Conservation (phyloP, 2,329 filamentous ascomycete species). For the Xylariomycetidae sp. region DNA sequence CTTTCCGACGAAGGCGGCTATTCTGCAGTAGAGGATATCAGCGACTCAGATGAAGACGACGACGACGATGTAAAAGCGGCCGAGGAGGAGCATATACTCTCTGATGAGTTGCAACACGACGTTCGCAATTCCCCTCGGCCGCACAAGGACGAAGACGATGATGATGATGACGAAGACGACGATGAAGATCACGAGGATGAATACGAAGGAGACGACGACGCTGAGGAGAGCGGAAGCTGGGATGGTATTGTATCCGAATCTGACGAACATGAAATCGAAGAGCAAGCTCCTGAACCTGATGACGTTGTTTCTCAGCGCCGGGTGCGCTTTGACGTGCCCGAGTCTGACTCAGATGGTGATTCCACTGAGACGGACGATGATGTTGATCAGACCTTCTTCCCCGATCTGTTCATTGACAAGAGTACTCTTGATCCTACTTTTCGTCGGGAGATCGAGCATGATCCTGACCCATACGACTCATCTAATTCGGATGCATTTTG, state of each 20-base stretch:
- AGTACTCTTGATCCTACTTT: slow-evolving; percentile 68
- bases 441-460: slow-evolving; percentile 68
- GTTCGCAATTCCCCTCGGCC: slow-evolving; percentile 48
- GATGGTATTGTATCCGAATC: slow-evolving; percentile 47
- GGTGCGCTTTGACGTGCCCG: slow-evolving; percentile 68
- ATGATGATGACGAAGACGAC: slow-evolving; percentile 36
- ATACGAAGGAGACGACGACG: slow-evolving; percentile 31
- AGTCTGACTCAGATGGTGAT: slow-evolving; percentile 63
- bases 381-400: slow-evolving; percentile 59
- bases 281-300: slow-evolving; percentile 26
- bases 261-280: slow-evolving; percentile 37
- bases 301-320: slow-evolving; percentile 46
- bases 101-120: slow-evolving; percentile 34
- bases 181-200: slow-evolving; percentile 34
- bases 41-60: slow-evolving; percentile 72
- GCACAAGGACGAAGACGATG: slow-evolving; percentile 33
- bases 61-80: slow-evolving; percentile 72
- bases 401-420: slow-evolving; percentile 74
- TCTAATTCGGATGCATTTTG: slow-evolving; percentile 58
- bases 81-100: slow-evolving; percentile 72
- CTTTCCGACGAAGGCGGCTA: slow-evolving; percentile 66
- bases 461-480: slow-evolving; percentile 50
- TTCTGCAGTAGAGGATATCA: slow-evolving; percentile 73
- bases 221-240: slow-evolving; percentile 48
- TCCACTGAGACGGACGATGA: slow-evolving; percentile 60